phyloP scores from a whole-genome alignment of 805 yeast species.

The Kazachstania bromeliacearum region DNA sequence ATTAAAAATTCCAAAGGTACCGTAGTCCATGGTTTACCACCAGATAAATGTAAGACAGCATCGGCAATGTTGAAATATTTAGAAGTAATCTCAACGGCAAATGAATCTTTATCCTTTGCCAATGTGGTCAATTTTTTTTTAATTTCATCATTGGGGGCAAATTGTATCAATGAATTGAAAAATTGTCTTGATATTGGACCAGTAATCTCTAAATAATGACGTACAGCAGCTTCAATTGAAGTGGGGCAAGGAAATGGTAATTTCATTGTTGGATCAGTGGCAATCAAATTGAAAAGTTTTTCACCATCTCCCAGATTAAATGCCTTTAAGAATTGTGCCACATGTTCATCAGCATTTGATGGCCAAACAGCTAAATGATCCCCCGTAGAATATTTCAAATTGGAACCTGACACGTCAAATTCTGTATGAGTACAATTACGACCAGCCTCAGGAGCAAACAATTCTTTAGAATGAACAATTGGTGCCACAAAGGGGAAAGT shows the following conservation, averaged over 20 bases:
- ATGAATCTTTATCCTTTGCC: conserved; percentile 58
- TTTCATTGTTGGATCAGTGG: conserved; percentile 60
- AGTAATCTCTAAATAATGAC: conserved; percentile 81
- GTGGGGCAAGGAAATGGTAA: conserved; percentile 69
- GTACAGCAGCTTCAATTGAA: conserved; percentile 74
- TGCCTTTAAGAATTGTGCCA: conserved; percentile 52
- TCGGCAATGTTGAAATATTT: conserved; percentile 69
- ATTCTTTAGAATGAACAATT: conserved; percentile 52
- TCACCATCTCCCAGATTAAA: conserved; percentile 48
- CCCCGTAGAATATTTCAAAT: conserved; percentile 84
- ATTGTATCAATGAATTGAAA: conserved; percentile 62
- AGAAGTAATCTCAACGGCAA: conserved; percentile 54
- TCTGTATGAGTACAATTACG: conserved; percentile 89
- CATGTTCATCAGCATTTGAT: conserved; percentile 70
- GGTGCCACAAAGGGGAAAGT: conserved; percentile 79
- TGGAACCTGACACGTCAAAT: conserved; percentile 67
- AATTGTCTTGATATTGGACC: conserved; percentile 92
- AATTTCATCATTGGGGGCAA: conserved; percentile 60
- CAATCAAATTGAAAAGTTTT: conserved; percentile 50
- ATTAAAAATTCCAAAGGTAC: conserved; percentile 80
- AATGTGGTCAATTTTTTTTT: conserved; percentile 35
- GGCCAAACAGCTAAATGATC: conserved; percentile 96
- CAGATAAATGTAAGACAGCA: conserved; percentile 51
- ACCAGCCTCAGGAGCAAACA: conserved; percentile 45
- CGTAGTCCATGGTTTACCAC: conserved; percentile 57